Evolutionary conservation across 441 rosid species (phyloP).

Genomic region (Mallotus japonicus): DNA sequence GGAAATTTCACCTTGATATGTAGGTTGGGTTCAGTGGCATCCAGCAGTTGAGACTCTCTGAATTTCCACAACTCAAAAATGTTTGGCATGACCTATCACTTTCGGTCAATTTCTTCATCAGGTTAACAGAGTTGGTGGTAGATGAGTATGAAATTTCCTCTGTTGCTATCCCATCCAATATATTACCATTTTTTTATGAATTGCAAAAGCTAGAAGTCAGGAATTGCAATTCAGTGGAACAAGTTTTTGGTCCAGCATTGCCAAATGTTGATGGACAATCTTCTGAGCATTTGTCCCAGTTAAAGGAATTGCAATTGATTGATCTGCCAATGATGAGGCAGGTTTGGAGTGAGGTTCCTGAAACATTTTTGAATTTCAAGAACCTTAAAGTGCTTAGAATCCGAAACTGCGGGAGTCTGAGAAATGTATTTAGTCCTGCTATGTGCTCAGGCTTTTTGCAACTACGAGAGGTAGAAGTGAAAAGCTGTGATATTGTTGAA

Average conservation of each 20-base stretch:
- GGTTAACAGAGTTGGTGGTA: conserved; percentile 8
- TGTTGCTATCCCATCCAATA: neutral
- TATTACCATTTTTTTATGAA: neutral
- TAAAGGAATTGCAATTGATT: conserved; percentile 8
- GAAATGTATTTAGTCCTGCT: conserved; percentile 20
- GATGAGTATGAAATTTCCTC: conserved; percentile 1
- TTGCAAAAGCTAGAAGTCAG: conserved; percentile 10
- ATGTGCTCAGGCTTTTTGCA: conserved; percentile 12
- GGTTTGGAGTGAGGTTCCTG: neutral
- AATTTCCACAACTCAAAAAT: conserved; percentile 9
- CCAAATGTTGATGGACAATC: too few species aligned
- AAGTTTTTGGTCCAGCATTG: too few species aligned
- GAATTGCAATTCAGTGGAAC: neutral
- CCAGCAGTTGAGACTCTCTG: neutral
- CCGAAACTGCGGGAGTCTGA: conserved; percentile 27
- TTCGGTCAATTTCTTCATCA: neutral
- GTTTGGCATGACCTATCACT: conserved; percentile 12
- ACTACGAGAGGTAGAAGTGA: conserved; percentile 11
- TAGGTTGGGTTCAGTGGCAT: conserved; percentile 16
- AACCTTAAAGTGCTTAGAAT: conserved; percentile 12
- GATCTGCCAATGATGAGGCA: conserved; percentile 15
- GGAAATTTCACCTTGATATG: neutral
- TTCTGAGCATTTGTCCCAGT: neutral
- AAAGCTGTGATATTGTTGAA: conserved; percentile 15
- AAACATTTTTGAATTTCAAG: neutral